A percentile compares a stretch with the other conserved stretches of the same genome.
Evolutionary conservation across 75 land plant genomes (phyloP).

Genomic region (Picea glauca): DNA sequence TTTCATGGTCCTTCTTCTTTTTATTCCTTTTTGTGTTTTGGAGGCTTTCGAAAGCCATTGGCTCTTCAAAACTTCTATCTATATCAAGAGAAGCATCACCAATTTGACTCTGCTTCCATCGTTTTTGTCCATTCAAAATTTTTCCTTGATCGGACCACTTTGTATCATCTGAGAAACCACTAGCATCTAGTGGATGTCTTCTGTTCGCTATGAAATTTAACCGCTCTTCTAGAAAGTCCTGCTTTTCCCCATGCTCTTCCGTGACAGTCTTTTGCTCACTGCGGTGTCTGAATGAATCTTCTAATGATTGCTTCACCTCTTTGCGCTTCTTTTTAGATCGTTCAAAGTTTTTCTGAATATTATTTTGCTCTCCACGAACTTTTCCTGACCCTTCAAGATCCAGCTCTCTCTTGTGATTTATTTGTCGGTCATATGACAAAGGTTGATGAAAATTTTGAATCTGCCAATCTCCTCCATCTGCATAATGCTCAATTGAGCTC

Average conservation of each 20-base stretch:
- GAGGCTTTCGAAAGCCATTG: background rate
- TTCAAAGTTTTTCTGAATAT: background rate
- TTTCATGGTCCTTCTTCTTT: conserved; percentile 5
- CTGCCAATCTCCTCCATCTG: conserved; percentile 7
- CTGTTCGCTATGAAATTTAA: conserved; percentile 7
- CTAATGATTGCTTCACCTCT: conserved; percentile 4
- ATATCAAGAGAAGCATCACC: conserved; percentile 8
- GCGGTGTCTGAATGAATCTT: conserved; percentile 3
- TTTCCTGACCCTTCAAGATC: conserved; percentile 5
- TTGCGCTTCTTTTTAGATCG: conserved; percentile 9
- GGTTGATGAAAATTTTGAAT: conserved; percentile 2
- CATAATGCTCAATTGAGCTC: background rate
- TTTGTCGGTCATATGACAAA: background rate
- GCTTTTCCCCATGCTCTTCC: background rate
- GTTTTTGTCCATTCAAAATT: background rate
- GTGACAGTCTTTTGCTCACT: background rate
- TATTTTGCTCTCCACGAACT: background rate
- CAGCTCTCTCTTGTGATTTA: background rate
- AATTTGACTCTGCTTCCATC: conserved; percentile 4
- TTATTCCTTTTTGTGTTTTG: conserved; percentile 1
- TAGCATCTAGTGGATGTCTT: background rate
- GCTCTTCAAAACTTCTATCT: conserved; percentile 7
- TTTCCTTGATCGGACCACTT: conserved; percentile 9
- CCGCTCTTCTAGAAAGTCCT: conserved; percentile 1
- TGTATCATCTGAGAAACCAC: conserved; percentile 4